Evolutionary conservation across 2,329 filamentous ascomycete genomes (phyloP).

Genomic region (Fusarium beomiforme): DNA sequence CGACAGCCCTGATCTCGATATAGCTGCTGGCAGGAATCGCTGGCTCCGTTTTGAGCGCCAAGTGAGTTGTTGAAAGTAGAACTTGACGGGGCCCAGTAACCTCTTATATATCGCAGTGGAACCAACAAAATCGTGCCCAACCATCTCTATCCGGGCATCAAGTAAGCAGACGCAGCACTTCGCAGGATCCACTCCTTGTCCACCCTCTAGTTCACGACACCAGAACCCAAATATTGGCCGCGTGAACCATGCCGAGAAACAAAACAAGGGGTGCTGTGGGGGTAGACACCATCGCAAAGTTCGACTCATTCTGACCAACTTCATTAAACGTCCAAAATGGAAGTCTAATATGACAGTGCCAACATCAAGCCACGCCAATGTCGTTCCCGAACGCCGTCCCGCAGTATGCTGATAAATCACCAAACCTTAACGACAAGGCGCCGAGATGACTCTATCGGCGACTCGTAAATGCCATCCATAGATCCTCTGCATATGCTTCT

Average conservation of each 20-base stretch:
- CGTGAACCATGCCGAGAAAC: constrained; percentile 28
- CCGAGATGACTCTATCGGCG: constrained; percentile 18
- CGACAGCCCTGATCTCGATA: background rate
- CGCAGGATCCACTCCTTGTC: constrained; percentile 14
- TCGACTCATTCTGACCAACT: constrained; percentile 23
- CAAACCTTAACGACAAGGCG: background rate
- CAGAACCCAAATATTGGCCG: constrained; percentile 11
- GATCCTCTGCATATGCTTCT: constrained; percentile 21
- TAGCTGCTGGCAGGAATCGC: background rate
- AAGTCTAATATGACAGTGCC: background rate
- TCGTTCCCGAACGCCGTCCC: background rate
- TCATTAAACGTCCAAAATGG: background rate
- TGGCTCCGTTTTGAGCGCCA: background rate
- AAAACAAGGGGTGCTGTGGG: constrained; percentile 12
- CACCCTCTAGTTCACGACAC: constrained; percentile 17
- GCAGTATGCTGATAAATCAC: constrained; percentile 21
- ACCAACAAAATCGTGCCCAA: background rate
- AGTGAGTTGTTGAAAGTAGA: background rate
- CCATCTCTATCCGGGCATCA: constrained; percentile 2
- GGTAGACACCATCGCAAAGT: constrained; percentile 18
- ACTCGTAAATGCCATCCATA: constrained; percentile 1
- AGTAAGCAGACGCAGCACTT: constrained; percentile 11
- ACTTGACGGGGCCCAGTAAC: constrained; percentile 7
- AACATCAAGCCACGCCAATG: background rate
- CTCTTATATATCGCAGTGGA: constrained; percentile 26